Conservation (phyloP, 2,329 filamentous ascomycete species). For the Aspergillus brasiliensis region DNA sequence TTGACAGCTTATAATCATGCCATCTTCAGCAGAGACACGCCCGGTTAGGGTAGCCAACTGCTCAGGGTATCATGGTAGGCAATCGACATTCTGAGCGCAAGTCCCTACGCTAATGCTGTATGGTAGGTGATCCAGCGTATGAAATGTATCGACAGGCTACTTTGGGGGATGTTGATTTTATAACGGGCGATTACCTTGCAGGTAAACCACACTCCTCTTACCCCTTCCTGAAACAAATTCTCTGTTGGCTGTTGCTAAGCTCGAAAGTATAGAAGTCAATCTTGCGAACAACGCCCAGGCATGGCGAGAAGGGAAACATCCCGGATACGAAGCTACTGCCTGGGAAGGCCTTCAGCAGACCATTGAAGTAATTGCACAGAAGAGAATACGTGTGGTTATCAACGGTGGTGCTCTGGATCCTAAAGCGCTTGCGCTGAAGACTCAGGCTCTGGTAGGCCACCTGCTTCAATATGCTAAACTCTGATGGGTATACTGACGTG, state of each 20-base stretch:
- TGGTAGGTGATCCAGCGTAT: constrained; percentile 35
- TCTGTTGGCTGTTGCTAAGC: constrained; percentile 16
- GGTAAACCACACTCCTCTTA: constrained; percentile 27
- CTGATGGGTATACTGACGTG: neutral
- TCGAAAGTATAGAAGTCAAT: constrained; percentile 42
- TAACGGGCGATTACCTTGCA: constrained; percentile 57
- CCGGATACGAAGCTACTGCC: constrained; percentile 50
- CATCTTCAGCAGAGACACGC: constrained; percentile 9
- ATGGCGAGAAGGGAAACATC: constrained; percentile 43
- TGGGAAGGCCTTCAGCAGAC: constrained; percentile 53
- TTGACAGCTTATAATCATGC: neutral
- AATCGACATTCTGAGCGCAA: neutral
- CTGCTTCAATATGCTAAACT: neutral
- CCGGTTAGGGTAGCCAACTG: constrained; percentile 38
- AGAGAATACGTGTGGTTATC: constrained; percentile 57
- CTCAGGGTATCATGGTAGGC: constrained; percentile 33
- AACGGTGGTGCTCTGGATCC: constrained; percentile 62
- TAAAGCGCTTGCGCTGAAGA: constrained; percentile 52
- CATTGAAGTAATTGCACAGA: constrained; percentile 49
- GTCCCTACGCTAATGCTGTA: neutral
- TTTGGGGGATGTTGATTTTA: constrained; percentile 50
- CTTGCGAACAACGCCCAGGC: constrained; percentile 50
- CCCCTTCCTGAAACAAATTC: too few species aligned
- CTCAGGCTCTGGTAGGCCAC: constrained; percentile 40
- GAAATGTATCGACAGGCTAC: constrained; percentile 43